phyloP scores from a whole-genome alignment of 176 grass and related monocot species.

The Oryza glaberrima region DNA sequence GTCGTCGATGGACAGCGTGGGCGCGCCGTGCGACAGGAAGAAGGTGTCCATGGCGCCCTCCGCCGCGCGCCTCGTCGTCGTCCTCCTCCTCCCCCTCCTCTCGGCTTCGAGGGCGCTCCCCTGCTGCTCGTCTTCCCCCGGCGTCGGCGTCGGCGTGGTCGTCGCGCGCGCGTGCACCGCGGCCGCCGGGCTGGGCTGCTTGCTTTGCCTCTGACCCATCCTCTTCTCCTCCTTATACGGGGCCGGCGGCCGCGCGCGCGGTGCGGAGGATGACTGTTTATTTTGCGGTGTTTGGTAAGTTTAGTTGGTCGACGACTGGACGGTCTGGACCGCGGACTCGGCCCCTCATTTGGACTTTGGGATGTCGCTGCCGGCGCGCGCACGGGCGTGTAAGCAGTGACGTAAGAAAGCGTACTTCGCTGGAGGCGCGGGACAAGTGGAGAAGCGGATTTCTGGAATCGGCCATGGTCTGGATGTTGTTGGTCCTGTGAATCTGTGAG shows the following conservation, averaged over 20 bases:
- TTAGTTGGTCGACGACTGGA: background rate
- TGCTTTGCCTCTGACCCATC: constrained; percentile 38
- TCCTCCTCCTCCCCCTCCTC: background rate
- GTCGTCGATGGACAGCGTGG: constrained; percentile 83
- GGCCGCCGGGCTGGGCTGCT: background rate
- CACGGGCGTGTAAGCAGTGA: constrained; percentile 14
- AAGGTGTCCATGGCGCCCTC: constrained; percentile 66
- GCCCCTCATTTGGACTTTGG: background rate
- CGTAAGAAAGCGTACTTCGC: background rate
- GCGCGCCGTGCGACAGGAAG: constrained; percentile 90
- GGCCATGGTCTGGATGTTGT: too few relatives aligned
- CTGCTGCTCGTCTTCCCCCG: background rate
- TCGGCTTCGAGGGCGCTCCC: background rate
- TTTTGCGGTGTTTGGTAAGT: background rate
- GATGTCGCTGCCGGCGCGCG: background rate
- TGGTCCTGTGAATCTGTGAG: too few relatives aligned
- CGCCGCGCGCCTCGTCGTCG: too few relatives aligned
- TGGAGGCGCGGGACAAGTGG: fast-evolving
- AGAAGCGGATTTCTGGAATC: background rate
- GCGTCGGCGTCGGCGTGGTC: background rate
- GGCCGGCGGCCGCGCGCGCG: background rate
- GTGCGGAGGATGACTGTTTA: background rate
- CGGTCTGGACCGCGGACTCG: background rate
- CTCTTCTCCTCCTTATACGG: background rate
- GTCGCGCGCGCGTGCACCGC: background rate